Base-by-base conservation (phyloP, 2,329 filamentous ascomycete species). In the Fusarium anthophilum region DNA sequence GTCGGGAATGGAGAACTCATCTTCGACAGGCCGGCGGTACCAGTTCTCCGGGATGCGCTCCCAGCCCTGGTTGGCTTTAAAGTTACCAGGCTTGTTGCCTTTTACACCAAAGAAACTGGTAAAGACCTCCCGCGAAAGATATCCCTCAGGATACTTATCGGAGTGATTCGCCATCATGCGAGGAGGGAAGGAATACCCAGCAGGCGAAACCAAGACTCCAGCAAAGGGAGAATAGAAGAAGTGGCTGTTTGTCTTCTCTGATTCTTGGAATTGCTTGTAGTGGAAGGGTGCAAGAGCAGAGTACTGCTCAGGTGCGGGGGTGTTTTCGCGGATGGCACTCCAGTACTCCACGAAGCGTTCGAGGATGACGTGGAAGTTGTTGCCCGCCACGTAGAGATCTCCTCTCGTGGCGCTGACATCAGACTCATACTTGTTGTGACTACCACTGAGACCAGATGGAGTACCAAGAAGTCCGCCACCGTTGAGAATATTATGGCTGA, bases 361-460 rank as follows among this genome's bases (percentile, higher is more conserved):
- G 74, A 89, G 81, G 70, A 88, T 84, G 75, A 90, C 81, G 11
- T 83, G 84, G 57, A 83, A 85, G 59, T 83, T 83, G 70, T 90
- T 85, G 6, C 86, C 85, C 2, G 84, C 86, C 24, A 82, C 72
- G 72, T 89, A 89, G 0, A 90, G 79, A 68, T 90, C 88, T 22
- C 83, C 83, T 15, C 75, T 83, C 0, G 87, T 88, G 45, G 84
- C 82, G 47, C 86, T 89, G 1, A 81, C 85, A 78, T 90, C 88
- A 3, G 84, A 80, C 79, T 90, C 88, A 72, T 88, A 86, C 66
- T 86, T 86, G 76, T 89, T 89, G 76, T 90, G 88, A 5, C 85
- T 85, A 24, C 85, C 85, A 22, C 82, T 82, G 5, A 89, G 81
- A 9, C 73, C 73, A 26, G 56, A 62, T 9, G 65, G 63, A 5